Percentiles rank a stretch among this genome's conserved stretches.
Conservation (phyloP, 192 early-diverging fungal species). For the Backusella sp. region DNA sequence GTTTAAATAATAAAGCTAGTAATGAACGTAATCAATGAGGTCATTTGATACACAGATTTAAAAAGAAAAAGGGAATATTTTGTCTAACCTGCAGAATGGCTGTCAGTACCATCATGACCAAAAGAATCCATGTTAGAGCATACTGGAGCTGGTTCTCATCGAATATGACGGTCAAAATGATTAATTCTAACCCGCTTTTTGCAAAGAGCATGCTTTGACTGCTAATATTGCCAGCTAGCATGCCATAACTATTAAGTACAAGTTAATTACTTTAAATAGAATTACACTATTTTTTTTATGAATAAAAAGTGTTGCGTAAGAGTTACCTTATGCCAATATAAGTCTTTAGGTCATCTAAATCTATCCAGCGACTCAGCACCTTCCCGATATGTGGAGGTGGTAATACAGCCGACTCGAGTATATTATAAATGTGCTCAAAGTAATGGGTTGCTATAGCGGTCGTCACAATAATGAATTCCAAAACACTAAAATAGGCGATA, state of each 20-base stretch:
- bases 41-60: background rate
- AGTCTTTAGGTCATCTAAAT: slow-evolving; percentile 21
- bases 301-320: background rate
- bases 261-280: background rate
- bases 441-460: slow-evolving; percentile 48
- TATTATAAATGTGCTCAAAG: slow-evolving; percentile 32
- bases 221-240: slow-evolving; percentile 67
- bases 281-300: background rate
- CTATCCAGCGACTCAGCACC: slow-evolving; percentile 22
- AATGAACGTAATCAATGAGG: slow-evolving; percentile 15
- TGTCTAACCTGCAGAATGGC: slow-evolving; percentile 51
- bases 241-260: slow-evolving; percentile 47
- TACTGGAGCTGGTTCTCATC: slow-evolving; percentile 67
- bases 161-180: slow-evolving; percentile 55
- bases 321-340: slow-evolving; percentile 32
- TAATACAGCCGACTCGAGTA: slow-evolving; percentile 6
- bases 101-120: slow-evolving; percentile 51
- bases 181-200: slow-evolving; percentile 73
- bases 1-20: slow-evolving; percentile 73
- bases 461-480: slow-evolving; percentile 47
- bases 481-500: slow-evolving; percentile 61
- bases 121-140: slow-evolving; percentile 67
- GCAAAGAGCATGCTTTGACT: slow-evolving; percentile 75
- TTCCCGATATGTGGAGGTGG: slow-evolving; percentile 33
- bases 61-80: background rate